Evolutionary conservation across 345 rosid species (phyloP).

Genomic region (Citrus glauca): DNA sequence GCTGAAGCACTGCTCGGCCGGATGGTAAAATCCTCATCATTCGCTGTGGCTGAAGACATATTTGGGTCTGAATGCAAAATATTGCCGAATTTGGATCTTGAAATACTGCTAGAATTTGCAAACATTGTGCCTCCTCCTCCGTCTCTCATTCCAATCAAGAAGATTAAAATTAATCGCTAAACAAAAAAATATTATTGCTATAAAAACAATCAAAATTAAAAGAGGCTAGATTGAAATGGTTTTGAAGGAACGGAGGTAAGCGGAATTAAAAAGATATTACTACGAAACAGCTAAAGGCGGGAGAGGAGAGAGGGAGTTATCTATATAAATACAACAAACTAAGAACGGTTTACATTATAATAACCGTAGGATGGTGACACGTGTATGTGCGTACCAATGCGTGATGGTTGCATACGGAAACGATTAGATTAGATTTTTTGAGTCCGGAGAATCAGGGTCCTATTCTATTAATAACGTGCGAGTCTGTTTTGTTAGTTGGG

Average conservation of each 20-base stretch:
- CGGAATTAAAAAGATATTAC: background rate
- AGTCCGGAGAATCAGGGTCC: slow-evolving; percentile 11
- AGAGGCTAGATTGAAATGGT: background rate
- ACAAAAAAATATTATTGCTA: background rate
- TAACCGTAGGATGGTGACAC: slow-evolving; percentile 17
- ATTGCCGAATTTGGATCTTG: slow-evolving; percentile 29
- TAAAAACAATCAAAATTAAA: background rate
- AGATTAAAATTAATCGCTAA: background rate
- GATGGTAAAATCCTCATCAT: slow-evolving; percentile 40
- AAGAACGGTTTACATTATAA: slow-evolving; percentile 1
- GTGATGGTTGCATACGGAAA: background rate
- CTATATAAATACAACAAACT: slow-evolving; percentile 14
- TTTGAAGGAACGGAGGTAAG: background rate
- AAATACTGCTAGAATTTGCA: slow-evolving; percentile 18
- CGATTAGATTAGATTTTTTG: background rate
- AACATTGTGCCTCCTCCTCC: slow-evolving; percentile 21
- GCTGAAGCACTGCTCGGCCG: slow-evolving; percentile 82
- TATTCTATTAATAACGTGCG: slow-evolving; percentile 12
- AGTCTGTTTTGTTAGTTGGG: slow-evolving; percentile 17
- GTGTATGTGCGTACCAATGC: background rate
- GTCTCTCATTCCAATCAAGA: slow-evolving; percentile 15
- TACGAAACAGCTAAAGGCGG: slow-evolving; percentile 21
- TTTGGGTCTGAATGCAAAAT: slow-evolving; percentile 46
- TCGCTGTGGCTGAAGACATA: slow-evolving; percentile 26
- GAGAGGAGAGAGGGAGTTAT: slow-evolving; percentile 10